A percentile compares a stretch with the other conserved stretches of the same genome.
These are phyloP conservation scores for Mucor sp. DNA, from an alignment of 371 early-diverging fungal genomes.

Conservation along the genomic window DNA sequence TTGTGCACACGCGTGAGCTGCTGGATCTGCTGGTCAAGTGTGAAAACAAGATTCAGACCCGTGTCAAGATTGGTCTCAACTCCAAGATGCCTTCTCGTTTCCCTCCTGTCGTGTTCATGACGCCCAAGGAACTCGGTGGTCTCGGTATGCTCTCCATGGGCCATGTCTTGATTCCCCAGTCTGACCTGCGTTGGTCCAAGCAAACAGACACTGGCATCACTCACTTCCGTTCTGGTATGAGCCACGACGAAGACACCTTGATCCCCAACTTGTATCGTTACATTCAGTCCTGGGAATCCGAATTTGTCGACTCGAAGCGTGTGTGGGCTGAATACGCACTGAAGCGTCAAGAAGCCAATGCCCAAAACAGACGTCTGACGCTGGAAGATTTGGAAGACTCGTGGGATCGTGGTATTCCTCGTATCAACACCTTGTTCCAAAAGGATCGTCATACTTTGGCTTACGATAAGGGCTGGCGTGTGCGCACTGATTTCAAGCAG, in stretches of 20 bases:
- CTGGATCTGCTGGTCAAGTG: conserved; percentile 95
- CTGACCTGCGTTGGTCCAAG: conserved; percentile 95
- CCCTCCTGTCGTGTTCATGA: conserved; percentile 96
- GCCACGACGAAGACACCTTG: conserved; percentile 95
- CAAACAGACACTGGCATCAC: conserved; percentile 97
- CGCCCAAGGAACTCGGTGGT: conserved; percentile 90
- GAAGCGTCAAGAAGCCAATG: conserved; percentile 96
- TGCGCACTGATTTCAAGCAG: conserved; percentile 96
- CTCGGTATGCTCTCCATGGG: conserved; percentile 99
- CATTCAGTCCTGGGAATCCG: conserved; percentile 98
- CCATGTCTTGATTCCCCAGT: conserved; percentile 96
- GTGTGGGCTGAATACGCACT: conserved; percentile 99
- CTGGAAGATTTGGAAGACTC: conserved; percentile 97
- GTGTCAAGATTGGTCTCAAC: conserved; percentile 99
- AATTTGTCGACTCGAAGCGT: conserved; percentile 97
- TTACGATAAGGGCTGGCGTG: conserved; percentile 99
- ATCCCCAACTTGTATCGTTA: conserved; percentile 98
- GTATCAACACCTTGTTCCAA: conserved; percentile 96
- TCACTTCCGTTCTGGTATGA: conserved; percentile 98
- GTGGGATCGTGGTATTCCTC: conserved; percentile 99
- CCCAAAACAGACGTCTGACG: conserved; percentile 93
- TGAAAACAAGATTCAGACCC: conserved; percentile 98
- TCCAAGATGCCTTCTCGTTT: conserved; percentile 99
- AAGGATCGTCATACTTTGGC: conserved; percentile 98
- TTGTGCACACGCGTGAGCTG: conserved; percentile 95